Percentiles rank a stretch among this genome's conserved stretches.
Conservation (phyloP, 257 asterid species). For the Scutellaria galericulata region DNA sequence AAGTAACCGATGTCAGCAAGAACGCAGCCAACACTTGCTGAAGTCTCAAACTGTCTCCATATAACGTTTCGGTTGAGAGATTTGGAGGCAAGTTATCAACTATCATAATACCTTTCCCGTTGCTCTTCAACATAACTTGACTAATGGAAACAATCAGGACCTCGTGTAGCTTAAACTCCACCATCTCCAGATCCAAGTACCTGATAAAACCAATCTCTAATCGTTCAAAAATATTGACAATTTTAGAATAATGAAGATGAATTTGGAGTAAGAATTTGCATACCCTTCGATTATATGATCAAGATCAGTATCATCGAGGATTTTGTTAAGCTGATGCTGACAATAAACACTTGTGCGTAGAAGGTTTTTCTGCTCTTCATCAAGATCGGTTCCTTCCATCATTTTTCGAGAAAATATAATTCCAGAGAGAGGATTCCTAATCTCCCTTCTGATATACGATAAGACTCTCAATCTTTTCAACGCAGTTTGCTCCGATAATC, state of each 20-base stretch:
- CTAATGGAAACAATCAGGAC: constrained; percentile 82
- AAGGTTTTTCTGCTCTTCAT: constrained; percentile 72
- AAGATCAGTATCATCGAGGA: constrained; percentile 93
- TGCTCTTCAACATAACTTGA: constrained; percentile 88
- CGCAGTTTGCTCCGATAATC: constrained; percentile 78
- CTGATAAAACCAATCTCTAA: constrained; percentile 35
- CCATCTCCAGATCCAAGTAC: constrained; percentile 93
- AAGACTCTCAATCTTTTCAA: constrained; percentile 69
- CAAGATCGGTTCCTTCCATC: constrained; percentile 80
- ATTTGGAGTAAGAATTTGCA: neutral
- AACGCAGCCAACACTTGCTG: constrained; percentile 88
- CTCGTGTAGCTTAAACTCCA: constrained; percentile 79
- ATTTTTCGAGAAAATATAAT: constrained; percentile 77
- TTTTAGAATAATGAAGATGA: too few relatives aligned
- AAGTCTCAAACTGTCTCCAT: constrained; percentile 85
- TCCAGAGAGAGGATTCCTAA: constrained; percentile 86
- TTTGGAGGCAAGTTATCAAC: constrained; percentile 58
- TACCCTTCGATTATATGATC: constrained; percentile 93
- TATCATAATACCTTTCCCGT: constrained; percentile 67
- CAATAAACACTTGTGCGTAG: constrained; percentile 70
- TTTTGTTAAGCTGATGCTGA: constrained; percentile 80
- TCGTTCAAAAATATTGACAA: too few relatives aligned
- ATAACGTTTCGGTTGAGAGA: constrained; percentile 63
- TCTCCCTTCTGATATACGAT: constrained; percentile 82
- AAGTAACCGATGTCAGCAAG: constrained; percentile 60